Base-by-base conservation (phyloP, 2,329 filamentous ascomycete genomes). In the Fusarium hostae region DNA sequence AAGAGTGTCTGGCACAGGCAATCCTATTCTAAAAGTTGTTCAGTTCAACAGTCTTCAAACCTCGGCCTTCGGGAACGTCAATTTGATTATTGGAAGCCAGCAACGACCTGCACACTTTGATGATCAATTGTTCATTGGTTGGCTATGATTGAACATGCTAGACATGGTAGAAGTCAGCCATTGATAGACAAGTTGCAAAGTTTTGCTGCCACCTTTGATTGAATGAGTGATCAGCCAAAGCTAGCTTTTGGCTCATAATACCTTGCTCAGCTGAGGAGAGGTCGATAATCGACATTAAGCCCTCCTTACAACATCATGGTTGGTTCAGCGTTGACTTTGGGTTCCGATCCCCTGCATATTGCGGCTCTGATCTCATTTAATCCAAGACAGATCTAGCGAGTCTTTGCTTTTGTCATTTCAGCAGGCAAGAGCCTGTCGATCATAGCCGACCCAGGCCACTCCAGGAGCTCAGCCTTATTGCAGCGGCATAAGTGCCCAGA, bases 391-490 rank as follows among this genome's bases (percentile, higher is more conserved):
- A 60, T 51, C 43, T 32, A 34, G 24, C 26, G 18, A 59, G 32
- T 64, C 43, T 62, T 66, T 62, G 61, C 59, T 66, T 72, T 30
- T 70, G 58, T 47, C 37, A 32, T 59, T 74, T 74, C 66, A 75
- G 73, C 68, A 63, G 64, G 48, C 41, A 61, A 43, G 45, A 62
- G 56, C 39, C 59, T 55, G 71, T 56, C 71, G 73, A 75, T 75
- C 73, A 63, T 63, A 32, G 28, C 71, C 66, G 51, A 60, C 32
- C 50, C 26, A 9, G 69, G 60, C 26, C 40, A 48, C 48, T 54
- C 30, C 48, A 56, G 52, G 50, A 68, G 51, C 54, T 73, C 72
- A 75, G 72, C 72, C 72, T 73, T 73, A 71, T 59, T 59, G 10
- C 55, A 28, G 54, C 54, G 55, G 59, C 56, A 45, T 32, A 58